phyloP scores from a whole-genome alignment of 2,329 filamentous ascomycete species.

The Fusarium annulatum region DNA sequence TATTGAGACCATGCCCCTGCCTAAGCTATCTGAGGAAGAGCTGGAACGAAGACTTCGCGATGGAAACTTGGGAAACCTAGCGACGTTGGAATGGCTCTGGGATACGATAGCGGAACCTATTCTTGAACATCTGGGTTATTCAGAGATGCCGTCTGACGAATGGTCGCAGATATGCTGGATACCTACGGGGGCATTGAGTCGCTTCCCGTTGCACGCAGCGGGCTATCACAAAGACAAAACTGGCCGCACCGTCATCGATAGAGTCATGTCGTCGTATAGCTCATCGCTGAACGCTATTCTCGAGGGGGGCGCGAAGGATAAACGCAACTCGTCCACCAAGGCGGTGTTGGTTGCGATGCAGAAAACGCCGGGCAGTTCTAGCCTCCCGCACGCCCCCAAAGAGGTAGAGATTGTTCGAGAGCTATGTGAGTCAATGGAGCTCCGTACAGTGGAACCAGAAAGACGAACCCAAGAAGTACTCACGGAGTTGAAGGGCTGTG shows the following conservation, averaged over 20 bases:
- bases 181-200: neutral
- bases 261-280: neutral
- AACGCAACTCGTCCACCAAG: rapidly evolving
- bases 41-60: neutral
- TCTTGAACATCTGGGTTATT: rapidly evolving
- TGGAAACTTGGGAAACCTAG: neutral
- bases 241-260: neutral
- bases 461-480: neutral
- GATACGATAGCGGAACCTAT: neutral
- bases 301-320: neutral
- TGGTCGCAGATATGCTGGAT: constrained; percentile 2
- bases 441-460: neutral
- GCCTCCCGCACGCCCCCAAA: rapidly evolving
- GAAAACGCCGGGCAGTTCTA: neutral
- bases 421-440: too few species aligned
- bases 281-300: neutral
- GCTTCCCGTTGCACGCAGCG: neutral
- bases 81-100: neutral
- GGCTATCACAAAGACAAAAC: neutral
- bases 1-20: neutral
- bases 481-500: neutral
- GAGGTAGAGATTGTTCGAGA: neutral
- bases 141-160: rapidly evolving
- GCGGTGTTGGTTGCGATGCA: neutral
- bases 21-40: rapidly evolving